Evolutionary conservation across 805 yeast species (phyloP).

Genomic region (Lipomyces kockii): DNA sequence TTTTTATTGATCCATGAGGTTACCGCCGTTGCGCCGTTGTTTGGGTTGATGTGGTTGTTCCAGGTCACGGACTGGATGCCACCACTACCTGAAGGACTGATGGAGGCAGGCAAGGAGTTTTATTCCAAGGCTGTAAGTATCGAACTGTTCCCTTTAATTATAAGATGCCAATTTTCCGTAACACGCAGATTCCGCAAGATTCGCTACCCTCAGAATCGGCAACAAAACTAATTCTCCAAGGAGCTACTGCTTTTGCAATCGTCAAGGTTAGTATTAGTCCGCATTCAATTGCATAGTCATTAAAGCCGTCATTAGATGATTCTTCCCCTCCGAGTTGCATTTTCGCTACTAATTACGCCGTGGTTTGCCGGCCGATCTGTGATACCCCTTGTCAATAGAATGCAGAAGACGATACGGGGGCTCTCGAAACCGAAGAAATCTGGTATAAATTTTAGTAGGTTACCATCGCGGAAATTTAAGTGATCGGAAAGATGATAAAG

Average conservation of each 20-base stretch:
- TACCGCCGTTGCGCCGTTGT: constrained; percentile 72
- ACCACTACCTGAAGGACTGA: constrained; percentile 58
- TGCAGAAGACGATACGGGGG: not conserved
- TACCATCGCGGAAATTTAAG: constrained; percentile 1
- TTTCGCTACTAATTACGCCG: constrained; percentile 61
- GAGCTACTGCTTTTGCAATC: constrained; percentile 73
- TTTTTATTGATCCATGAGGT: constrained; percentile 74
- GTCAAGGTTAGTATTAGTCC: constrained; percentile 54
- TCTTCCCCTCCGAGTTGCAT: constrained; percentile 58
- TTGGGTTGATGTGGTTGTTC: constrained; percentile 68
- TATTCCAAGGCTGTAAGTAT: constrained; percentile 57
- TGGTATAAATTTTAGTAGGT: not conserved
- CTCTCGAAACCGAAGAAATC: not conserved
- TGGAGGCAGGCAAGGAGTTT: constrained; percentile 62
- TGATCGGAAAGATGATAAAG: not conserved
- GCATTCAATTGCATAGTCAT: not conserved
- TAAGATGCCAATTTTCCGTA: not conserved
- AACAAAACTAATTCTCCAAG: constrained; percentile 63
- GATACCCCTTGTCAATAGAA: constrained; percentile 46
- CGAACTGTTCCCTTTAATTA: not conserved
- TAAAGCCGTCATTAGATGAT: constrained; percentile 44
- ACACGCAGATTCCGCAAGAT: constrained; percentile 18
- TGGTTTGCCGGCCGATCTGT: constrained; percentile 59
- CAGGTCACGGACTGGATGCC: constrained; percentile 62
- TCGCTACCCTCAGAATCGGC: constrained; percentile 52